phyloP scores from a whole-genome alignment of 306 rosid species.

The Medicago lupulina region DNA sequence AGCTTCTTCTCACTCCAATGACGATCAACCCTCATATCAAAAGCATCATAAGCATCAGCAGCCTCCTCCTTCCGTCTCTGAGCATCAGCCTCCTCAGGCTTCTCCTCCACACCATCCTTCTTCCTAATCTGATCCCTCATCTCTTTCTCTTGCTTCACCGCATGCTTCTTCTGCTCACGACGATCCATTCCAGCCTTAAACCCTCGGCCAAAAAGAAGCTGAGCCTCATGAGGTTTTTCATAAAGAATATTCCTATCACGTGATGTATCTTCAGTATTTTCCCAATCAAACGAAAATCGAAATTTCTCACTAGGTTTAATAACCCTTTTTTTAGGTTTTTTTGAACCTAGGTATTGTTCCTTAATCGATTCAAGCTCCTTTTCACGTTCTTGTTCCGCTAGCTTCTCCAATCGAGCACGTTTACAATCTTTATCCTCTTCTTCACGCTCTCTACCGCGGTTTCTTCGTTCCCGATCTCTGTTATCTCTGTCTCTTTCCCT shows the following conservation, averaged over 20 bases:
- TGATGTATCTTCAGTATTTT: slow-evolving; percentile 87
- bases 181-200: slow-evolving; percentile 91
- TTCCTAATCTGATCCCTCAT: slow-evolving; percentile 69
- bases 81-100: slow-evolving; percentile 85
- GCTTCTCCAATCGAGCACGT: slow-evolving; percentile 64
- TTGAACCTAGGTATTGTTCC: slow-evolving; percentile 85
- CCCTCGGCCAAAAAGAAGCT: slow-evolving; percentile 80
- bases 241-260: slow-evolving; percentile 81
- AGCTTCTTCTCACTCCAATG: slow-evolving; percentile 96
- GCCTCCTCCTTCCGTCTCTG: slow-evolving; percentile 86
- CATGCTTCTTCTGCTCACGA: slow-evolving; percentile 90
- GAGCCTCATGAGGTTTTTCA: slow-evolving; percentile 93
- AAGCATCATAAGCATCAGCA: slow-evolving; percentile 73
- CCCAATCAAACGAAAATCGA: slow-evolving; percentile 92
- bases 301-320: slow-evolving; percentile 94
- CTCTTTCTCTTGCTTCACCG: slow-evolving; percentile 89
- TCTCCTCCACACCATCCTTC: slow-evolving; percentile 84
- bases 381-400: slow-evolving; percentile 79
- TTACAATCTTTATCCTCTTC: slow-evolving; percentile 58
- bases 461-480: slow-evolving; percentile 45
- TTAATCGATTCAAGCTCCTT: slow-evolving; percentile 77
- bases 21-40: slow-evolving; percentile 90
- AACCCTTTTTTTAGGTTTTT: slow-evolving; percentile 90
- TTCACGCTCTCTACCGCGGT: slow-evolving; percentile 53
- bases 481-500: slow-evolving; percentile 48